Percentiles rank a stretch among this genome's conserved stretches.
phyloP scores from a whole-genome alignment of 805 yeast species.

The Lipomyces spencermartinsiae region DNA sequence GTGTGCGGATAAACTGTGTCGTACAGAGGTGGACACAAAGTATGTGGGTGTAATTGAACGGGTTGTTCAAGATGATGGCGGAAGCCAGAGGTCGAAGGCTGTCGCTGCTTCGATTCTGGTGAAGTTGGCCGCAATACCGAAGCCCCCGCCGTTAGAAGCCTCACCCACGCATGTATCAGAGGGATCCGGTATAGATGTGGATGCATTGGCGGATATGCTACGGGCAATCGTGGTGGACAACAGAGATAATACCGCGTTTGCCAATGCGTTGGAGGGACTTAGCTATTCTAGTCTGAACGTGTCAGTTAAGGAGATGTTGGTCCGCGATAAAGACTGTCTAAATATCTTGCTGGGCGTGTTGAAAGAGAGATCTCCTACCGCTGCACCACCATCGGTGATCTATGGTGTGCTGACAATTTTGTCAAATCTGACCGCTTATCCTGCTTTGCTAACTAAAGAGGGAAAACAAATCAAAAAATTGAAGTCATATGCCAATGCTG shows the following conservation, averaged over 20 bases:
- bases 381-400: constrained; percentile 39
- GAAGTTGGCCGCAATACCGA: constrained; percentile 44
- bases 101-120: constrained; percentile 47
- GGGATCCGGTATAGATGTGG: constrained; percentile 34
- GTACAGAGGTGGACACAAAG: constrained; percentile 42
- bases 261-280: constrained; percentile 46
- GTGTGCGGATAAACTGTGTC: constrained; percentile 44
- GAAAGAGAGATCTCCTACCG: constrained; percentile 23
- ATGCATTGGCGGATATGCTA: constrained; percentile 43
- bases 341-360: constrained; percentile 32
- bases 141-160: constrained; percentile 36
- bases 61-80: constrained; percentile 37
- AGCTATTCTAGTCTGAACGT: constrained; percentile 47
- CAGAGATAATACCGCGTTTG: constrained; percentile 22
- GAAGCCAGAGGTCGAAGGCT: constrained; percentile 38
- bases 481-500: constrained; percentile 42
- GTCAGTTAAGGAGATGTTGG: constrained; percentile 43
- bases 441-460: constrained; percentile 44
- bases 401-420: constrained; percentile 46
- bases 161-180: constrained; percentile 28
- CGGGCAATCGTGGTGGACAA: constrained; percentile 40
- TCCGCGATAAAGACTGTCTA: constrained; percentile 34
- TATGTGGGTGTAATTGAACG: constrained; percentile 38
- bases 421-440: constrained; percentile 45
- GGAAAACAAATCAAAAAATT: constrained; percentile 42